Conservation (phyloP, 129 eudicot species). For the Deinandra increscens region DNA sequence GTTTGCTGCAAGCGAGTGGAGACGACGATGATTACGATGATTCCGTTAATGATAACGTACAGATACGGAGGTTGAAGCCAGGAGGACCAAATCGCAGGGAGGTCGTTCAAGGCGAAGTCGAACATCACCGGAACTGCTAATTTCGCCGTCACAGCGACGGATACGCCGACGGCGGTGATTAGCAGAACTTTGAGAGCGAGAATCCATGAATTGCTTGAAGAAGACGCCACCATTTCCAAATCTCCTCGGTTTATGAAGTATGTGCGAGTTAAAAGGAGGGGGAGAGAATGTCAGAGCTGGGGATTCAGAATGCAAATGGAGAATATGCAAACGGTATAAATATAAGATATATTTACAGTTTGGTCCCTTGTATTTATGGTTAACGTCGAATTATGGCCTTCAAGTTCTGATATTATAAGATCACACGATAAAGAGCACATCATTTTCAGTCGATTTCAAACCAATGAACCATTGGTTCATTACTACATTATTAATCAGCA, state of each 20-base stretch:
- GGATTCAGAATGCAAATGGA: constrained; percentile 5
- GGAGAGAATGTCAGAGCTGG: not conserved
- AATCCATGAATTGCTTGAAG: constrained; percentile 27
- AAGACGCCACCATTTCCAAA: constrained; percentile 25
- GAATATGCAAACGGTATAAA: constrained; percentile 8
- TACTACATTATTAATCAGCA: no score
- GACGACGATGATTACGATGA: constrained; percentile 65
- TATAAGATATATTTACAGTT: not conserved
- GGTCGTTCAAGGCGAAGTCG: constrained; percentile 30
- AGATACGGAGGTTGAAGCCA: constrained; percentile 77
- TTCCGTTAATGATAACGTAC: constrained; percentile 59
- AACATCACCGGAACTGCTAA: constrained; percentile 37
- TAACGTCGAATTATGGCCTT: not conserved
- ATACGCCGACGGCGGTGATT: constrained; percentile 43
- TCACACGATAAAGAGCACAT: not conserved
- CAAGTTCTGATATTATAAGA: not conserved
- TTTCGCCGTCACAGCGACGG: constrained; percentile 37
- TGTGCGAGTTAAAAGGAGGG: constrained; percentile 6
- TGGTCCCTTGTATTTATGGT: constrained; percentile 1
- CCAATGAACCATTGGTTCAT: no score
- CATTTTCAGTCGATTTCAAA: no score
- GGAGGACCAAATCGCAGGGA: constrained; percentile 50
- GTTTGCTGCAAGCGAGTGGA: constrained; percentile 49
- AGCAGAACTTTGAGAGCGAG: constrained; percentile 41
- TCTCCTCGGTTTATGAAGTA: constrained; percentile 8